A percentile compares a stretch with the other conserved stretches of the same genome.
phyloP scores from a whole-genome alignment of 257 asterid species.

The Cinchona pubescens region DNA sequence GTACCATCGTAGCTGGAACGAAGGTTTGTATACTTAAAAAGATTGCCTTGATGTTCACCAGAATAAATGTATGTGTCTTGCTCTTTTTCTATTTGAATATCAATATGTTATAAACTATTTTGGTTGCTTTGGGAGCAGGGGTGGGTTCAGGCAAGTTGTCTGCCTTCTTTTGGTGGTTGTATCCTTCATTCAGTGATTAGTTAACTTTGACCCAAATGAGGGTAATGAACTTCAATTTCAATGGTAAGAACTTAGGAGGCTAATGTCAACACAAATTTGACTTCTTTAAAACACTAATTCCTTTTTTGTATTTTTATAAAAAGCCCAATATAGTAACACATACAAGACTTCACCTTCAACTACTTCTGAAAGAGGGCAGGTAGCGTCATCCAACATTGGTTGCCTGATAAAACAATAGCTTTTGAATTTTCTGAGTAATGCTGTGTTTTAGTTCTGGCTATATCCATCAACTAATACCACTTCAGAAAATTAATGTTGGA shows the following conservation, averaged over 20 bases:
- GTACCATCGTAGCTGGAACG: slow-evolving; percentile 85
- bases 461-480: neutral
- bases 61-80: no score
- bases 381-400: neutral
- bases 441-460: neutral
- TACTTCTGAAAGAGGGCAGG: neutral
- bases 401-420: neutral
- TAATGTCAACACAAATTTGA: neutral
- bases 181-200: neutral
- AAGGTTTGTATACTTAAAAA: slow-evolving; percentile 38
- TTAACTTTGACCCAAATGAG: neutral
- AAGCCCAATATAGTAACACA: neutral
- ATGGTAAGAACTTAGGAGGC: neutral
- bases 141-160: neutral
- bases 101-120: neutral
- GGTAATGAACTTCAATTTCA: neutral
- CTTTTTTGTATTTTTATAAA: neutral
- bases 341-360: neutral
- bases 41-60: neutral
- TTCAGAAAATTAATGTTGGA: neutral
- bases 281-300: neutral
- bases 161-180: neutral
- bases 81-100: neutral
- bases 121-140: neutral
- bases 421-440: neutral